These are phyloP conservation scores for Corylus heterophylla DNA, from an alignment of 306 rosid species.

Conservation along the genomic window DNA sequence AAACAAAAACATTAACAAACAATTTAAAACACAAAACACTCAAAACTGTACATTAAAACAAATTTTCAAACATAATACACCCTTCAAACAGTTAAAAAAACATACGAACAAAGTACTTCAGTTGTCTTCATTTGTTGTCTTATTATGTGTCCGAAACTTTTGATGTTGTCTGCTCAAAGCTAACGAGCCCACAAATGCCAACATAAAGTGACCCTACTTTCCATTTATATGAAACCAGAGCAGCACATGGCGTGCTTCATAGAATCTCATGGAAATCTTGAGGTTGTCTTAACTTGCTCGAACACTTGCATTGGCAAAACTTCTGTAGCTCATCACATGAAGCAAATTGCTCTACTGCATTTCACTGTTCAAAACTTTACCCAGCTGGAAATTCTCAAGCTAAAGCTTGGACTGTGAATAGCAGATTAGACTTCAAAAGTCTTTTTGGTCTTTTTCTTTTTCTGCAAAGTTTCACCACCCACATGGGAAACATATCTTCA, in stretches of 20 bases:
- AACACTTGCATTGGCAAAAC: neutral
- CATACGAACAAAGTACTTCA: too few relatives aligned
- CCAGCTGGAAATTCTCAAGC: neutral
- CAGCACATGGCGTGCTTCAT: constrained; percentile 34
- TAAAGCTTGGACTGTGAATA: neutral
- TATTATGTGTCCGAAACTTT: neutral
- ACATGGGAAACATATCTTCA: constrained; percentile 22
- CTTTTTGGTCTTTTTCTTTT: neutral
- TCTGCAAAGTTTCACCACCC: constrained; percentile 5
- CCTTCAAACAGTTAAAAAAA: too few relatives aligned
- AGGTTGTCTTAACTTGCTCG: constrained; percentile 1
- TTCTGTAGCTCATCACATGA: neutral
- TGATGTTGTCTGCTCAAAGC: neutral
- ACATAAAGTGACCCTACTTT: constrained; percentile 27
- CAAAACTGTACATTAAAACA: too few relatives aligned
- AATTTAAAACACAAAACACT: too few relatives aligned
- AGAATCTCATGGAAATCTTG: constrained; percentile 7
- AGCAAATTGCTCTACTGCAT: neutral
- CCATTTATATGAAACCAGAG: constrained; percentile 13
- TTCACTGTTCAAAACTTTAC: neutral
- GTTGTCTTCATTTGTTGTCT: neutral
- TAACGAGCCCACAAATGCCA: constrained; percentile 3
- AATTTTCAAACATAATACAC: too few relatives aligned
- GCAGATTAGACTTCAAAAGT: neutral
- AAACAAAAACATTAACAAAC: too few relatives aligned